These are phyloP conservation scores for Soucietia sequanensis DNA, from an alignment of 805 yeast species.

Conservation along the genomic window DNA sequence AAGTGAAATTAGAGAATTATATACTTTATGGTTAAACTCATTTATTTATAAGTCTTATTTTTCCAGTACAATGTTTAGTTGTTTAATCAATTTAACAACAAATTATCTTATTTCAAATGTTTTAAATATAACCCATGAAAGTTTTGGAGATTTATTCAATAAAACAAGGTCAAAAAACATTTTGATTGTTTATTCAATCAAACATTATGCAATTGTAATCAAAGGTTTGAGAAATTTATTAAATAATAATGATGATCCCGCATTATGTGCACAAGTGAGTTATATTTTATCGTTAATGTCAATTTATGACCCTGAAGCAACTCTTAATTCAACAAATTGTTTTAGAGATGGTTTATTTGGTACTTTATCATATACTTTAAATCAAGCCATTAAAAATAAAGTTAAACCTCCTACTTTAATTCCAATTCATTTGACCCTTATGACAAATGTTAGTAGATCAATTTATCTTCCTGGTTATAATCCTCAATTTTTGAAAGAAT, in stretches of 20 bases:
- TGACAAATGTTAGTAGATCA: conserved; percentile 32
- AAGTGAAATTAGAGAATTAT: conserved; percentile 26
- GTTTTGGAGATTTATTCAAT: conserved; percentile 10
- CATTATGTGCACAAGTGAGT: conserved; percentile 31
- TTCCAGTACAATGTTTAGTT: conserved; percentile 31
- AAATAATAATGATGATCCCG: conserved; percentile 28
- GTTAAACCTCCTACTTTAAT: conserved; percentile 17
- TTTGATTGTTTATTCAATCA: conserved; percentile 31
- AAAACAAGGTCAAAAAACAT: conserved; percentile 19
- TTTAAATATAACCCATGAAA: conserved; percentile 14
- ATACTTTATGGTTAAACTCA: conserved; percentile 32
- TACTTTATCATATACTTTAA: conserved; percentile 27
- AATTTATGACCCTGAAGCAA: conserved; percentile 44
- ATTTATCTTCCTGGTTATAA: conserved; percentile 37
- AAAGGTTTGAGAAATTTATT: conserved; percentile 28
- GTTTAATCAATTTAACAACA: conserved; percentile 37
- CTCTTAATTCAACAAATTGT: conserved; percentile 32
- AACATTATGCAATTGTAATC: conserved; percentile 36
- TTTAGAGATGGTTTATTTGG: conserved; percentile 41
- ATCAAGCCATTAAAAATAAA: conserved; percentile 11
- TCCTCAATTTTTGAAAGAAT: conserved; percentile 30
- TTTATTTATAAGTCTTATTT: conserved; percentile 23
- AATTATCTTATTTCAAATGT: conserved; percentile 35
- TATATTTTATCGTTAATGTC: conserved; percentile 40
- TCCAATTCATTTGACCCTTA: conserved; percentile 32